Evolutionary conservation across 768 basidiomycete species (phyloP), one percentile per base, ranked within the genome.

Genomic region (Aureoboletus auriporus): DNA sequence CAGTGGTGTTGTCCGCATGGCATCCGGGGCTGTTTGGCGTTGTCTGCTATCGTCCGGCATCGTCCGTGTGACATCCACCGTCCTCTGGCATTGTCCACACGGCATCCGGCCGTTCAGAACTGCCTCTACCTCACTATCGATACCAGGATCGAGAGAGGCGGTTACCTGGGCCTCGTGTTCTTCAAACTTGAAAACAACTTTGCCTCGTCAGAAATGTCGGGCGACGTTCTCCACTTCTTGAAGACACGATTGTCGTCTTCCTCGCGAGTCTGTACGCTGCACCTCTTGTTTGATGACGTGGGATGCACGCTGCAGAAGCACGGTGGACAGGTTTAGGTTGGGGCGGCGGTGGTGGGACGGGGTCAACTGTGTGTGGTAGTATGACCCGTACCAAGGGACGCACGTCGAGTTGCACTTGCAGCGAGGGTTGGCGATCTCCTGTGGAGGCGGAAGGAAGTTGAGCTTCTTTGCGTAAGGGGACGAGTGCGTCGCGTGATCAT

Each of bases 141-240:
- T 55, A 12, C 58, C 54, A 10, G 64, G 69, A 29, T 78, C 68
- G 8, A 78, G 72, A 11, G 71, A 70, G 4, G 66, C 68, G n/a
- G 71, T 77, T 39, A 56, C 60, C 52, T 70, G 58, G 34, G 62
- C 59, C 23, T 59, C 59, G 16, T 46, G 50, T 6, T 77, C 75
- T 28, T 78, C 77, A 43, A 80, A 77, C 3, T 65, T 50, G n/a
- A n/a, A n/a, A n/a, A n/a, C n/a, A n/a, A n/a, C 16, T 51, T 64
- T 20, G 70, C 71, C 29, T 69, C 68, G 9, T 70, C 77, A 23
- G 80, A 79, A 0, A 71, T 68, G 29, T 82, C 75, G 3, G 87
- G 84, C 1, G 87, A 89, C 5, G 88, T 85, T 39, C 86, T 75
- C 53, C 84, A 77, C 65, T 87, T 86, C 75, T 92, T 92, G 58